Evolutionary conservation across 2,329 filamentous ascomycete genomes (phyloP).

Genomic region (Trichoderma endophyticum): DNA sequence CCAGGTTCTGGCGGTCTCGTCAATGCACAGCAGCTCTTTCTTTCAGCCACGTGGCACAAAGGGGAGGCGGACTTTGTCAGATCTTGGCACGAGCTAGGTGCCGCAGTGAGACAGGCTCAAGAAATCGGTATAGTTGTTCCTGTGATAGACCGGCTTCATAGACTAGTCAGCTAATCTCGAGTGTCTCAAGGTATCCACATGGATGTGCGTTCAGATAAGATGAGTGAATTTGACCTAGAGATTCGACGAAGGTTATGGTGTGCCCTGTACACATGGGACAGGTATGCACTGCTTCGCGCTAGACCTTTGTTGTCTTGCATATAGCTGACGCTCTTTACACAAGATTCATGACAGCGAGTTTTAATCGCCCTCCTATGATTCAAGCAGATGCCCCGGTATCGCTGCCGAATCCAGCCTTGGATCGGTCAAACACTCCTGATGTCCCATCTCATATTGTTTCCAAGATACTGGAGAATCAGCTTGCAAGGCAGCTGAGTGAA

Average conservation of each 20-base stretch:
- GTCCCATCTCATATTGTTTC: background rate
- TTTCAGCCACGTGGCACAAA: background rate
- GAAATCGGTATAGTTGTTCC: background rate
- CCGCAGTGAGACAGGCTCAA: background rate
- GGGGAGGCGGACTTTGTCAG: slow-evolving; percentile 6
- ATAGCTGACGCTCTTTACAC: background rate
- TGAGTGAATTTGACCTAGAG: slow-evolving; percentile 4
- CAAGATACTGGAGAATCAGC: slow-evolving; percentile 1
- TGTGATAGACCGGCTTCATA: background rate
- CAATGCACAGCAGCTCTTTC: background rate
- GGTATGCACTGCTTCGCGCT: background rate
- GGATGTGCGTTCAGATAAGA: background rate
- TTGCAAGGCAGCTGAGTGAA: background rate
- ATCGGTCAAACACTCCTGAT: background rate
- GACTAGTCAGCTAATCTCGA: background rate
- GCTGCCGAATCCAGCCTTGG: background rate
- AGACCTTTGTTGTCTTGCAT: no score
- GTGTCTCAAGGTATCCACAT: background rate
- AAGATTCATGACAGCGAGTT: background rate
- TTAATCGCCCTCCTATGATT: background rate
- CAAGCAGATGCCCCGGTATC: background rate
- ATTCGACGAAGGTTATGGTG: slow-evolving; percentile 4
- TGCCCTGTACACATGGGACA: slow-evolving; percentile 2
- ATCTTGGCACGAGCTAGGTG: slow-evolving; percentile 10
- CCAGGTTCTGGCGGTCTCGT: background rate